A percentile compares a stretch with the other conserved stretches of the same genome.
Conservation (phyloP, 192 early-diverging fungal species). For the Helicostylum pulchrum region DNA sequence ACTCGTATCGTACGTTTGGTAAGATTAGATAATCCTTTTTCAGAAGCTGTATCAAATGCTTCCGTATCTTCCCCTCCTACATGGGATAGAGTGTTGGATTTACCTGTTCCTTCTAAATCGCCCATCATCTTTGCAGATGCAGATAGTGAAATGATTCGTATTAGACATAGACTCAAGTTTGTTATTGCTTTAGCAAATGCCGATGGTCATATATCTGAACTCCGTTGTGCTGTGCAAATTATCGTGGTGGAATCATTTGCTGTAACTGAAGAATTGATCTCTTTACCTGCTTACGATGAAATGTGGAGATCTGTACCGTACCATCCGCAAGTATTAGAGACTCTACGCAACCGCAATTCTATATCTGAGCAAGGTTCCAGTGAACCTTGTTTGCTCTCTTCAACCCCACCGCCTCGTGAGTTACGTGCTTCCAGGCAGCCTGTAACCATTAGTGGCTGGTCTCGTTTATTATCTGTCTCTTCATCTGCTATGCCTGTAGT, state of each 20-base stretch:
- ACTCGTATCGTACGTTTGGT: background rate
- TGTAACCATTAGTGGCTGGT: conserved; percentile 21
- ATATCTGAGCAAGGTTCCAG: too few species aligned
- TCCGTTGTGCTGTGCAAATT: conserved; percentile 30
- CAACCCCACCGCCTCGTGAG: too few species aligned
- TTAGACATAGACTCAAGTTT: conserved; percentile 39
- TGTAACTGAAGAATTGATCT: background rate
- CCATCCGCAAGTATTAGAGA: too few species aligned
- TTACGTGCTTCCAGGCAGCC: conserved; percentile 3
- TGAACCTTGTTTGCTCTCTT: too few species aligned
- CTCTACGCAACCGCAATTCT: too few species aligned
- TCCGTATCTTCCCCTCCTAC: conserved; percentile 1
- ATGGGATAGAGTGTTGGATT: background rate
- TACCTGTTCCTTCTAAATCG: conserved; percentile 11
- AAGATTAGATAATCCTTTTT: background rate
- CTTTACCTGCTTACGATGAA: conserved; percentile 33
- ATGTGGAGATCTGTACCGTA: conserved; percentile 1
- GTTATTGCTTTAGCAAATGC: conserved; percentile 21
- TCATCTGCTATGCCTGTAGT: too few species aligned
- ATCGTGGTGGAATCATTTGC: conserved; percentile 16
- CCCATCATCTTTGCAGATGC: conserved; percentile 27
- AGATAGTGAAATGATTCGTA: conserved; percentile 22
- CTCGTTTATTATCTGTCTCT: conserved; percentile 14
- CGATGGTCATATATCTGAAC: conserved; percentile 26
- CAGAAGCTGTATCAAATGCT: conserved; percentile 1